Percentiles rank a stretch among this genome's conserved stretches.
Conservation (phyloP, 805 yeast genomes). For the Blastobotrys mokoenaii region DNA sequence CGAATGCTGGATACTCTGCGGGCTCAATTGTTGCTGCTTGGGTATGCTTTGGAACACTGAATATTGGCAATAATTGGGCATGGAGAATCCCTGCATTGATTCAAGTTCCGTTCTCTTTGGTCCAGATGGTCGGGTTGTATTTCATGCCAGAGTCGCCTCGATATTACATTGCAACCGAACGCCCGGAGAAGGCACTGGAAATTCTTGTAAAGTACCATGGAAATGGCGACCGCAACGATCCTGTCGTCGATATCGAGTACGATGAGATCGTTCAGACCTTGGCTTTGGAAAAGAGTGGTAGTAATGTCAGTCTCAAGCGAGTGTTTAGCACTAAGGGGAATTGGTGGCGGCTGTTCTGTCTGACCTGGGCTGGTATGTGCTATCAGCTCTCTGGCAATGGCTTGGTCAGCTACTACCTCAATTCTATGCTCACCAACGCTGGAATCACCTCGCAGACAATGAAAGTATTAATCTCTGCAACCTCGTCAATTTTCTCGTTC, state of each 20-base stretch:
- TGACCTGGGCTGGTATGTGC: slow-evolving; percentile 7
- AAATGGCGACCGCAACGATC: slow-evolving; percentile 5
- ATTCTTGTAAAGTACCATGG: slow-evolving; percentile 8
- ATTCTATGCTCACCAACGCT: slow-evolving; percentile 41
- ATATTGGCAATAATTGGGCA: slow-evolving; percentile 21
- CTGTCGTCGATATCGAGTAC: slow-evolving; percentile 4
- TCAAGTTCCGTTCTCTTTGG: slow-evolving; percentile 32
- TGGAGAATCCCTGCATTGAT: slow-evolving; percentile 31
- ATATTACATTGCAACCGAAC: slow-evolving; percentile 7
- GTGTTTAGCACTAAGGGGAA: slow-evolving; percentile 8
- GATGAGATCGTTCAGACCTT: slow-evolving; percentile 6
- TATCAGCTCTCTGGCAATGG: slow-evolving; percentile 13
- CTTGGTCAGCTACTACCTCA: slow-evolving; percentile 34
- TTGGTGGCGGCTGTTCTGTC: slow-evolving; percentile 5
- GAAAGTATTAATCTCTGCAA: slow-evolving; percentile 17
- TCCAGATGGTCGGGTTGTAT: slow-evolving; percentile 20
- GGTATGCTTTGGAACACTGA: slow-evolving; percentile 39
- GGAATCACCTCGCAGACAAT: slow-evolving; percentile 34
- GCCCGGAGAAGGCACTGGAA: slow-evolving; percentile 6
- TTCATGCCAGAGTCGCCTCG: slow-evolving; percentile 15
- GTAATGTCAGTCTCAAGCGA: slow-evolving; percentile 3
- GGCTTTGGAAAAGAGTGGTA: not conserved
- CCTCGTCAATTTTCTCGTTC: slow-evolving; percentile 1
- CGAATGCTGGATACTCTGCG: slow-evolving; percentile 44
- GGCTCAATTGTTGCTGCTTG: slow-evolving; percentile 48